Evolutionary conservation across 768 basidiomycete species (phyloP).

Genomic region (Macrocybe gigantea): DNA sequence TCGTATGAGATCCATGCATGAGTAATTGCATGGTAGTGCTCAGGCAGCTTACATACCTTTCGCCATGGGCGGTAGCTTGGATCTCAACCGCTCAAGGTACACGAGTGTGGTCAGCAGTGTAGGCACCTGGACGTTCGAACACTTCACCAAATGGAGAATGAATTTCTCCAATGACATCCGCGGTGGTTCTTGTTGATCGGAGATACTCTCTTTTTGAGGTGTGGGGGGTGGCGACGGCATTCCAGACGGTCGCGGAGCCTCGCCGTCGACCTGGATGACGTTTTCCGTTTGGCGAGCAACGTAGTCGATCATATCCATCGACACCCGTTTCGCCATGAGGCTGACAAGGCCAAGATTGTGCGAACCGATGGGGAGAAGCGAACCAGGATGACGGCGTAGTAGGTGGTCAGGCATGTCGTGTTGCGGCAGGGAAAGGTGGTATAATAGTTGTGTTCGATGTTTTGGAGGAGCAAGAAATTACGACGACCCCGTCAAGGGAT

Average conservation of each 20-base stretch:
- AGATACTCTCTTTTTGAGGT: conserved; percentile 40
- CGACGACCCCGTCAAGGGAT: too few species aligned
- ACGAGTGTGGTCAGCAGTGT: conserved; percentile 88
- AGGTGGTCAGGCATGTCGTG: too few species aligned
- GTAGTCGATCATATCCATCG: conserved; percentile 80
- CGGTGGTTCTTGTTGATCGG: conserved; percentile 27
- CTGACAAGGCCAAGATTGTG: conserved; percentile 81
- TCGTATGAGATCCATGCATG: conserved; percentile 14
- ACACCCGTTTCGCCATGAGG: conserved; percentile 73
- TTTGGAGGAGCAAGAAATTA: too few species aligned
- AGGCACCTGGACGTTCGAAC: conserved; percentile 84
- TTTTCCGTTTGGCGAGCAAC: conserved; percentile 74
- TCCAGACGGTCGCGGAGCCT: conserved; percentile 25
- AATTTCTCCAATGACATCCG: conserved; percentile 74
- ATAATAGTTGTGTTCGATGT: too few species aligned
- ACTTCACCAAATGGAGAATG: conserved; percentile 72
- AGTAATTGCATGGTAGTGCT: conserved; percentile 2
- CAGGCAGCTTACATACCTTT: conserved; percentile 54
- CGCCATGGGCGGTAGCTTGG: conserved; percentile 75
- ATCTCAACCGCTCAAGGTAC: conserved; percentile 83
- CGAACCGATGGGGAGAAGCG: conserved; percentile 66
- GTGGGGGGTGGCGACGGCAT: conserved; percentile 69
- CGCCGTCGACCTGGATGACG: conserved; percentile 68
- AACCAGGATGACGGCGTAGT: conserved; percentile 56
- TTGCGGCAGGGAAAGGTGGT: too few species aligned